A percentile compares a stretch with the other conserved stretches of the same genome.
These are phyloP conservation scores for Royoungia palumana DNA, from an alignment of 768 basidiomycete genomes.

Conservation along the genomic window DNA sequence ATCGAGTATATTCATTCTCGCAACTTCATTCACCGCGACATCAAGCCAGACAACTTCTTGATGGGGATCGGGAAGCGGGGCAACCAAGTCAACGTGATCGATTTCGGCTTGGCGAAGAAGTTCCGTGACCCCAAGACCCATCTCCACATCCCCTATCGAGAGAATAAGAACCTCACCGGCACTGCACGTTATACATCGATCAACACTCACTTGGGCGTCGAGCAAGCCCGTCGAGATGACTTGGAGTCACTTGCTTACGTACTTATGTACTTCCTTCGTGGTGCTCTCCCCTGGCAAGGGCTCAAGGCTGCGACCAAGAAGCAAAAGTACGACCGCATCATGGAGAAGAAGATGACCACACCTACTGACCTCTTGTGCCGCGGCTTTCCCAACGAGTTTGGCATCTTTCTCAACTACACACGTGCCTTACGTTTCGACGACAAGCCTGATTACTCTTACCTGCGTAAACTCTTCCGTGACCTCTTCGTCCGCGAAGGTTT, in stretches of 20 bases:
- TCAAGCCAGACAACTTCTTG: constrained; percentile 99
- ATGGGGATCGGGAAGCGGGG: constrained; percentile 99
- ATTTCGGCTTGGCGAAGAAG: constrained; percentile 99
- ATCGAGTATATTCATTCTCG: constrained; percentile 99
- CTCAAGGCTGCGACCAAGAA: constrained; percentile 99
- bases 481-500: constrained; percentile 96
- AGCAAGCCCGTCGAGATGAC: constrained; percentile 97
- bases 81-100: constrained; percentile 98
- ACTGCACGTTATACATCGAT: constrained; percentile 99
- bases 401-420: constrained; percentile 98
- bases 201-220: constrained; percentile 97
- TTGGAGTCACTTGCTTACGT: constrained; percentile 98
- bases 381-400: constrained; percentile 99
- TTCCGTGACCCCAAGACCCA: constrained; percentile 99
- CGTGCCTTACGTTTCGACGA: constrained; percentile 99
- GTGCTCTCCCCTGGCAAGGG: constrained; percentile 97
- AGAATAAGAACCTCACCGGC: constrained; percentile 99
- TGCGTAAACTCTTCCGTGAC: constrained; percentile 98
- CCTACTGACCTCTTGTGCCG: constrained; percentile 96
- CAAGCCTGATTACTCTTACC: constrained; percentile 99
- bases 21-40: constrained; percentile 96
- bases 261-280: constrained; percentile 99
- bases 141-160: constrained; percentile 97
- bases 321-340: constrained; percentile 99
- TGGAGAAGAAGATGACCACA: constrained; percentile 99